phyloP scores from a whole-genome alignment of 1,284 basidiomycete genomes.

The Phaffia rhodozyma region DNA sequence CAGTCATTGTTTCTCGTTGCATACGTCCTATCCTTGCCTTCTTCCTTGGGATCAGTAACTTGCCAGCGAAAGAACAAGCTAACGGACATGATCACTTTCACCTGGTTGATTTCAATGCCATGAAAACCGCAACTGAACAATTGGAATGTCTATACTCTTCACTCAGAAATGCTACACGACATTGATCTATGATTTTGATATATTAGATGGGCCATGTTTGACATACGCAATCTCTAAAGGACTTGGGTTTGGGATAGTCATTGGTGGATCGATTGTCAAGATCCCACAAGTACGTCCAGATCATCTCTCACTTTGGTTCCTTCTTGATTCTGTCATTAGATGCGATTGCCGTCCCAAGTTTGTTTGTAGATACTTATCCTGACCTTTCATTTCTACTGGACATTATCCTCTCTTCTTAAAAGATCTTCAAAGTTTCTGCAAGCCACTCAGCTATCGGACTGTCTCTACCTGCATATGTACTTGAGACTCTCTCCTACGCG shows the following conservation, averaged over 20 bases:
- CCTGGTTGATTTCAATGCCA: neutral
- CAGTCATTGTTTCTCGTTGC: neutral
- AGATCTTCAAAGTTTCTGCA: constrained; percentile 43
- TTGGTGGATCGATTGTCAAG: constrained; percentile 91
- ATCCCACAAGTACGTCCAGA: constrained; percentile 58
- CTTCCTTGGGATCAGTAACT: constrained; percentile 21
- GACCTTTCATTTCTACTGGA: neutral
- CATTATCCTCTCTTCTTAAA: constrained; percentile 20
- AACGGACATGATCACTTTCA: neutral
- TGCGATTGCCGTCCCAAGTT: neutral
- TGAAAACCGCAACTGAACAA: constrained; percentile 7
- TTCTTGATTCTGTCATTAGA: neutral
- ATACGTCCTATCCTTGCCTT: neutral
- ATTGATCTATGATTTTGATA: constrained; percentile 75
- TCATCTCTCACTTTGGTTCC: neutral
- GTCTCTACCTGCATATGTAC: constrained; percentile 62
- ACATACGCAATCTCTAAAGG: constrained; percentile 87
- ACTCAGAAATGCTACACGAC: constrained; percentile 78
- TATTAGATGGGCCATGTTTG: constrained; percentile 73
- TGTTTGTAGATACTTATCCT: constrained; percentile 4
- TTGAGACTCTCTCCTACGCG: constrained; percentile 75
- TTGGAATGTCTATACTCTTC: neutral
- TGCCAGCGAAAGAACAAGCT: neutral
- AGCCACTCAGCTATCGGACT: constrained; percentile 68
- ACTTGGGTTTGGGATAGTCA: constrained; percentile 80